Base-by-base conservation (phyloP, 2,329 filamentous ascomycete genomes). In the Cercospora zeina region DNA sequence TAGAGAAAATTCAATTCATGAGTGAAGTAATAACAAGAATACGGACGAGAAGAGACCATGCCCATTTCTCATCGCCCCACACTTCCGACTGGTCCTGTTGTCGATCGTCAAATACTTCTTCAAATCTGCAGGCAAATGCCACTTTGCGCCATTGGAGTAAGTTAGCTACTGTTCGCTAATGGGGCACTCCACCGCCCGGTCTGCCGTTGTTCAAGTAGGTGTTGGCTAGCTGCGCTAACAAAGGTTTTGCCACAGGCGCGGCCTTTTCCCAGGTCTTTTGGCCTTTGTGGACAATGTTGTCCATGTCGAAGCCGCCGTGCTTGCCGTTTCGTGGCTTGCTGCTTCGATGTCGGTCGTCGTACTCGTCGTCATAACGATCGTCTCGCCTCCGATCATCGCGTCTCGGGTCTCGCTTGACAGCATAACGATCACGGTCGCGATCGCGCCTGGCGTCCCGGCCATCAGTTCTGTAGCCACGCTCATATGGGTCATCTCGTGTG, bases 261-360 rank as follows among this genome's bases (percentile, higher is more conserved):
- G 69, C 71, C 24, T 65, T 72, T 49, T 69, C 63, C 71, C 71
- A 73, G 19, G 64, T 63, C 66, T 73, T 72, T 65, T 73, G 64
- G 9, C 71, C 69, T 64, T 68, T 70, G 59, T 71, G 60, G 45
- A 72, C 53, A 58, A 72, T 63, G 13, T 65, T 61, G 34, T 67
- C 64, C 33, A 70, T 59, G 37, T 70, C 67, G 24, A 61, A 36
- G 34, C 54, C 57, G 11, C 56, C 56, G 42, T 59, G 47, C 39
- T 51, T 59, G 19, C 57, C 58, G 16, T 65, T 67, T 54, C 67
- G 67, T 16, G 60, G 42, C 58, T 45, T 54, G 45, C 61, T n/a
- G 27, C 61, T 36, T 54, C 51, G 16, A 36, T 59, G 21, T 27
- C 61, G 56, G 39, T 59, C 54, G 37, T 68, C 65, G 51, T 67